These are phyloP conservation scores for Phytomonas sp. DNA, from an alignment of 208 protist genomes.

Conservation along the genomic window DNA sequence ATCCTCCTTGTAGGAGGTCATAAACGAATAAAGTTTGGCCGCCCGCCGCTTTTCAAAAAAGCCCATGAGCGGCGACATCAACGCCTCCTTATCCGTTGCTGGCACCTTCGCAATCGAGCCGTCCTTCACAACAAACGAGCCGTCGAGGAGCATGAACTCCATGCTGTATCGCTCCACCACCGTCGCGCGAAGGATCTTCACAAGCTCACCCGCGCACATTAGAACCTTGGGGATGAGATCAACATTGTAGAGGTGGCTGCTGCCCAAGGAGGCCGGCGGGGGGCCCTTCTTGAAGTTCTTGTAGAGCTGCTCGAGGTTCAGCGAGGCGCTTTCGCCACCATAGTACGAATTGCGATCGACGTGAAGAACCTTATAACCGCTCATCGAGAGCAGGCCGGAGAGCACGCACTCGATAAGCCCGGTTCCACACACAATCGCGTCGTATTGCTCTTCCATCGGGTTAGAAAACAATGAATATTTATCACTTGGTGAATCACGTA, in stretches of 20 bases:
- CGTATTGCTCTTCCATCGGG: conserved; percentile 83
- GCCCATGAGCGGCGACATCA: conserved; percentile 94
- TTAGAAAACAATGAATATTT: no score
- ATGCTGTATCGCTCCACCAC: conserved; percentile 97
- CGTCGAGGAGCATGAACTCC: conserved; percentile 98
- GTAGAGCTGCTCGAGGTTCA: conserved; percentile 97
- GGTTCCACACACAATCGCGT: conserved; percentile 98
- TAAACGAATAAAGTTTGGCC: conserved; percentile 92
- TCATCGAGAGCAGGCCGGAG: conserved; percentile 90
- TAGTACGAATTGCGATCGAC: conserved; percentile 99
- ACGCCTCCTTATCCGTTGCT: conserved; percentile 93
- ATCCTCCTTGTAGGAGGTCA: conserved; percentile 80
- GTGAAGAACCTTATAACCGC: conserved; percentile 98
- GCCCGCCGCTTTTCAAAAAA: conserved; percentile 97
- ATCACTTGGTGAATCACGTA: no score
- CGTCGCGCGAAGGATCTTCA: conserved; percentile 97
- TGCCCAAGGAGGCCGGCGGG: conserved; percentile 77
- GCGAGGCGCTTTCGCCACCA: conserved; percentile 97
- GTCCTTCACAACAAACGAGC: conserved; percentile 95
- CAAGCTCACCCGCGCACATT: conserved; percentile 95
- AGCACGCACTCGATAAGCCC: conserved; percentile 99
- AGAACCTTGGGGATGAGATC: conserved; percentile 99
- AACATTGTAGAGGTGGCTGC: conserved; percentile 96
- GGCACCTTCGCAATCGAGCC: conserved; percentile 98
- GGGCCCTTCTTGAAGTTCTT: conserved; percentile 90